Evolutionary conservation across 1,284 basidiomycete species (phyloP).

Genomic region (Ustilago sp.): DNA sequence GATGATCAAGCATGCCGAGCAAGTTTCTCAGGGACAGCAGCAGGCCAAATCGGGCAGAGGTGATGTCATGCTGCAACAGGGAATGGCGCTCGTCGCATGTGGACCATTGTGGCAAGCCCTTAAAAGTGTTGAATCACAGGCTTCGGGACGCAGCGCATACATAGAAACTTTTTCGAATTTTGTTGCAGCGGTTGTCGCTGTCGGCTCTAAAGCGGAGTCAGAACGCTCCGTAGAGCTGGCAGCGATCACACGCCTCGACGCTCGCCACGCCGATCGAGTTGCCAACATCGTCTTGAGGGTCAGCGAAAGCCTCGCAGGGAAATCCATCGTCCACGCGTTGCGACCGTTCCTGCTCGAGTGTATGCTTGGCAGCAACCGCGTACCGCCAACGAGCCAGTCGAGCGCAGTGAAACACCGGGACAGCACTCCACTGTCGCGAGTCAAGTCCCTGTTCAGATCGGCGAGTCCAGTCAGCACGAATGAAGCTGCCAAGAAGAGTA

Average conservation of each 20-base stretch:
- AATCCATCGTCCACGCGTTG: slow-evolving; percentile 4
- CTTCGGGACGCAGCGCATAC: slow-evolving; percentile 26
- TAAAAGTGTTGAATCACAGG: slow-evolving; percentile 22
- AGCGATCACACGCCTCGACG: slow-evolving; percentile 30
- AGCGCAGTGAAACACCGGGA: slow-evolving; percentile 9
- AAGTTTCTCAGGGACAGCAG: not conserved
- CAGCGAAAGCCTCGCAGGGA: slow-evolving; percentile 8
- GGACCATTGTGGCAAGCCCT: slow-evolving; percentile 27
- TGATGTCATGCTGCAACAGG: slow-evolving; percentile 11
- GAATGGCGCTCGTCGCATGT: slow-evolving; percentile 28
- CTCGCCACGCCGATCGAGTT: slow-evolving; percentile 21
- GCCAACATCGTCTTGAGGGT: slow-evolving; percentile 19
- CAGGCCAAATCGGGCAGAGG: not conserved
- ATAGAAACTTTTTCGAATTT: slow-evolving; percentile 32
- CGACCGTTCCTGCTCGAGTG: slow-evolving; percentile 34
- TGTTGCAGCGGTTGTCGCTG: slow-evolving; percentile 25
- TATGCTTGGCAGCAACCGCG: slow-evolving; percentile 19
- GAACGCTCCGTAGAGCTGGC: slow-evolving; percentile 18
- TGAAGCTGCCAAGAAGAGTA: slow-evolving; percentile 32
- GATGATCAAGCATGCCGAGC: slow-evolving; percentile 11
- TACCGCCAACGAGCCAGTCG: slow-evolving; percentile 4
- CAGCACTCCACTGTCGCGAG: slow-evolving; percentile 23
- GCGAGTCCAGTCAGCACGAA: slow-evolving; percentile 3
- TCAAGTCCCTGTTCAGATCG: slow-evolving; percentile 23
- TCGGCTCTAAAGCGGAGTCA: slow-evolving; percentile 2